Evolutionary conservation across 768 basidiomycete species (phyloP), one percentile per base, ranked within the genome.

Genomic region (Mycena alexandri): DNA sequence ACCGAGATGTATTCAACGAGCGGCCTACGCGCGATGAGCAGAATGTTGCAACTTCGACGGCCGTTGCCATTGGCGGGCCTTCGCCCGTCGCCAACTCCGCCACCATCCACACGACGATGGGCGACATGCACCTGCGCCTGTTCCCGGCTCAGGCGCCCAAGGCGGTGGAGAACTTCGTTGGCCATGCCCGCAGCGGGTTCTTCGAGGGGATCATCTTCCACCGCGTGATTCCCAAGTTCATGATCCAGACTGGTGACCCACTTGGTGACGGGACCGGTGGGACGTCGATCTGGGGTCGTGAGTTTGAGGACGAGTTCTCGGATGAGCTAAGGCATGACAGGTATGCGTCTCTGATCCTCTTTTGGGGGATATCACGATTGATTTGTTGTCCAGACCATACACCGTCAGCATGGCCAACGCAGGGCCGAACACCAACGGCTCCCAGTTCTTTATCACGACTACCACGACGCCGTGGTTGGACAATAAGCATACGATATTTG

Each of bases 1-100:
- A 99, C 70, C 91, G 98, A 63, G 98, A 99, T 72, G 91, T 99
- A 61, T 99, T 98, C 87, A 99, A 99, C 78, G 98, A 99, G 79
- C 87, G 93, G 51, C 98, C 98, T 3, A 99, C 97, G 1, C 88
- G 96, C 56, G 98, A 99, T 76, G 98, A 99, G 75, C 96, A 95
- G 77, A 92, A 89, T 34, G 88, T 96, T 53, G 95, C 95, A 4
- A 78, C 90, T 10, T 83, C 92, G 1, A 83, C 87, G 5, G 79
- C 85, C 17, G 77, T 79, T 1, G 74, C 85, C 14, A 78, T 84
- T 68, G 81, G 81, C 62, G 87, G 90, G 1, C 89, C 90, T 9
- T 91, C 93, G 2, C 89, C 89, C 0, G 79, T 95, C 36, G 93
- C 95, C 24, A 88, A 90, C 67, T 82, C 88, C 11, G 94, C 94